A percentile compares a stretch with the other conserved stretches of the same genome.
phyloP scores from a whole-genome alignment of 768 basidiomycete genomes.

The Leccinellum albellum region DNA sequence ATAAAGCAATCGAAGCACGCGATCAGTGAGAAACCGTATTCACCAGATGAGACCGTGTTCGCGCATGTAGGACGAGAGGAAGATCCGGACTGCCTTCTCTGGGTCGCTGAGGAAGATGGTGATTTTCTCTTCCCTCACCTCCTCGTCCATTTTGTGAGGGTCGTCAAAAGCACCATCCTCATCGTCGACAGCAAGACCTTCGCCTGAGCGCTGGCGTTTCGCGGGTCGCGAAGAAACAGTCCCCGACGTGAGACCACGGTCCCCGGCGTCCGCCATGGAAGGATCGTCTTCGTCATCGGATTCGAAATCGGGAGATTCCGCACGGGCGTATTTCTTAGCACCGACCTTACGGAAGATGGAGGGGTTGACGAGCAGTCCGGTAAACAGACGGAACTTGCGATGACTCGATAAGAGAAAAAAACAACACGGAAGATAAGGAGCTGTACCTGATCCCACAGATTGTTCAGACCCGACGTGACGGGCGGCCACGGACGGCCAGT shows the following conservation, averaged over 20 bases:
- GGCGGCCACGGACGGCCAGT: constrained; percentile 38
- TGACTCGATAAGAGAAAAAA: constrained; percentile 2
- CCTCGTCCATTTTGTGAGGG: constrained; percentile 31
- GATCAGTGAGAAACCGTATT: constrained; percentile 12
- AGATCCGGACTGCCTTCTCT: constrained; percentile 53
- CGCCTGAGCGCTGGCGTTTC: constrained; percentile 27
- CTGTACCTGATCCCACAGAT: constrained; percentile 65
- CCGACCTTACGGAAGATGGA: constrained; percentile 33
- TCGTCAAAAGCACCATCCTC: constrained; percentile 35
- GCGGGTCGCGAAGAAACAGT: constrained; percentile 8
- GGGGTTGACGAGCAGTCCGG: constrained; percentile 52
- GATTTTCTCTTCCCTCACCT: constrained; percentile 42
- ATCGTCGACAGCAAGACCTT: constrained; percentile 12
- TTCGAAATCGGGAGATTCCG: constrained; percentile 34
- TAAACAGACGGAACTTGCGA: constrained; percentile 55
- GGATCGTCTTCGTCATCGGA: constrained; percentile 27
- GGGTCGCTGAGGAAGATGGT: constrained; percentile 60
- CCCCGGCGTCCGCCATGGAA: constrained; percentile 6
- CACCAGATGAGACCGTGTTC: constrained; percentile 70
- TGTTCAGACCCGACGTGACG: constrained; percentile 28
- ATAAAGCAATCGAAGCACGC: not conserved
- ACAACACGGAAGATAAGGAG: not conserved
- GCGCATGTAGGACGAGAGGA: constrained; percentile 67
- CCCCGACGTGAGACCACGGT: not conserved
- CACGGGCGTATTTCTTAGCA: constrained; percentile 28